phyloP scores from a whole-genome alignment of 495 filamentous ascomycete genomes.

The Pseudotulostoma volvatum region DNA sequence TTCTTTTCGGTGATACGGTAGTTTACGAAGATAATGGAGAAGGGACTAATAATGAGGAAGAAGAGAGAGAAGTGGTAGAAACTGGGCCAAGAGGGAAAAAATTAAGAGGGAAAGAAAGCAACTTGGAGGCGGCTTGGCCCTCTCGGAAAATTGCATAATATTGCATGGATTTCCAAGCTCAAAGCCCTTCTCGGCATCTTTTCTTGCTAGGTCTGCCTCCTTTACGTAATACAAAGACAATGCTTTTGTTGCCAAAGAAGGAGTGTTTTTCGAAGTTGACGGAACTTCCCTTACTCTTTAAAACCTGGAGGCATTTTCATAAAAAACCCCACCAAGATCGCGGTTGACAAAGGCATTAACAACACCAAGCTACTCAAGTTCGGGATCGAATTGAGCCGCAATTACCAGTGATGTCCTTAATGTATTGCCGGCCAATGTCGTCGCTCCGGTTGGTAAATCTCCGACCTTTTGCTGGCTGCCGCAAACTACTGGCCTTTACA shows the following conservation, averaged over 20 bases:
- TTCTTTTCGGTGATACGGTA: too few relatives aligned
- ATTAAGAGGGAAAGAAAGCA: too few relatives aligned
- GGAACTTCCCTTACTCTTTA: neutral
- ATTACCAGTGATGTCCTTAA: constrained; percentile 11
- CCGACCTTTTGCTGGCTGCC: constrained; percentile 11
- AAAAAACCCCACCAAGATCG: neutral
- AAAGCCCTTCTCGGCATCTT: too few relatives aligned
- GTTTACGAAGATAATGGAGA: too few relatives aligned
- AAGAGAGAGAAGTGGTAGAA: too few relatives aligned
- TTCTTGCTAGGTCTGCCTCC: too few relatives aligned
- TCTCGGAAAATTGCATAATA: too few relatives aligned
- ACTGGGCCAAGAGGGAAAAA: too few relatives aligned
- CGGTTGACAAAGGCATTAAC: constrained; percentile 3
- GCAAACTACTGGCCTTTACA: constrained; percentile 12
- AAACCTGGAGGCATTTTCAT: neutral
- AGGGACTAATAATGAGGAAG: too few relatives aligned
- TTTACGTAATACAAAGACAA: too few relatives aligned
- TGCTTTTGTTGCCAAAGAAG: neutral
- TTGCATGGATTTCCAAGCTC: too few relatives aligned
- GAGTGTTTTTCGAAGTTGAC: neutral
- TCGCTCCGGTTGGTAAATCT: constrained; percentile 6
- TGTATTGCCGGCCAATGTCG: constrained; percentile 10
- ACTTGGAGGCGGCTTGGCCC: too few relatives aligned
- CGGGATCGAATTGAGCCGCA: constrained; percentile 6
- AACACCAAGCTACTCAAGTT: constrained; percentile 7